Evolutionary conservation across 495 filamentous ascomycete species (phyloP), one percentile per base, ranked within the genome.

Genomic region (Penicillium turbatum): DNA sequence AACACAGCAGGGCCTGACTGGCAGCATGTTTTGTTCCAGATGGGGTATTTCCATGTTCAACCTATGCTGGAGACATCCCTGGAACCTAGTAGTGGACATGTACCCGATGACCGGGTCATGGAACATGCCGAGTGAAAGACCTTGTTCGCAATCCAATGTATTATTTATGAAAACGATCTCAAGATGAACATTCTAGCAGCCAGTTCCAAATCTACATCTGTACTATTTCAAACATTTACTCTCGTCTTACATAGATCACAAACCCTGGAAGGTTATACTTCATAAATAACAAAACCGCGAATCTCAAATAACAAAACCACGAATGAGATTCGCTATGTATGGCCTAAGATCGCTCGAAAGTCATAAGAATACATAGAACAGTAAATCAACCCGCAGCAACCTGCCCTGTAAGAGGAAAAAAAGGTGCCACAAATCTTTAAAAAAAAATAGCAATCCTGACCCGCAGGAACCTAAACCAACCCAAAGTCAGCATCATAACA

Each of bases 1-100:
- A 72, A 67, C 34, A 92, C 91, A 1, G 89, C 82, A 0, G 83
- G 82, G 6, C 65, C 71, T 36, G 77, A 72, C 6, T 93, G 90
- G 89, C 72, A 75, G 56, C 69, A 78, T 15, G 63, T 78, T 9
- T 67, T 72, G 39, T 60, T 66, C 15, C 66, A 64, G 43, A 57
- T 59, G 32, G 73, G 74, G 6, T 57, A 75, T 52, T 73, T 77
- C 34, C 54, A 58, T 19, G 49, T 66, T 1, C 59, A 60, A 17
- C 59, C 64, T 15, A 21, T 47, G 6, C 5, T 42, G 16, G 53
- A 57, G 16, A 4, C 24, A 49, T 49, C 35, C 9, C 46, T 31
- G 19, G 10, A 47, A 24, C 24, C 21, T 24, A 24, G 29, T 9
- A 12, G 51, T 21, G 21, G 40, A 13, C 24, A 41, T 17, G 36